Base-by-base conservation (phyloP, 83 land plant genomes). In the Isoetes engelmannii region DNA sequence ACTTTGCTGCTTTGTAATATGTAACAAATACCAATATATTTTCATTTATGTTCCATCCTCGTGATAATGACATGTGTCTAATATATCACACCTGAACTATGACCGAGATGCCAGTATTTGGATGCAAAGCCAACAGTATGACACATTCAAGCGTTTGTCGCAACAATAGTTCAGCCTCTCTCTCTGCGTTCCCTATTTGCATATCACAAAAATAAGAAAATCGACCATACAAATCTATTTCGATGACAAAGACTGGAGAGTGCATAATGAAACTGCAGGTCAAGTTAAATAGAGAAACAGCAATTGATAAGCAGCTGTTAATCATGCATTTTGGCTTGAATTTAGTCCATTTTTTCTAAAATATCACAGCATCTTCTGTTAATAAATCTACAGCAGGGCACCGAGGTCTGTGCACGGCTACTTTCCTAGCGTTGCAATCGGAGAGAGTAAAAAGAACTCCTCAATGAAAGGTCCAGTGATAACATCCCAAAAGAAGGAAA, bases 41-140 rank as follows among this genome's bases (percentile, higher is more conserved):
- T 44, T 44, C 45, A 47, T 46, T 10, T 20, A 12, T 59, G 49
- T 44, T 21, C 42, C 15, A 3, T 28, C 72, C 57, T 66, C n/a
- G 12, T 41, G 47, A 58, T 61, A 49, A 7, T 44, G 18, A 70
- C 41, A 6, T 42, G n/a, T 15, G 7, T 7, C 10, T 48, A 51
- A 12, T 12, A 51, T 15, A 12, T 20, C 62, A 8, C 28, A 87
- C 96, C 89, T 90, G 92, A 50, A 92, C 47, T 43, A 85, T 87
- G 43, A 92, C 69, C 13, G 97, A 87, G 0, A 92, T 87, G 20
- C 87, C 86, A 37, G 94, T 89, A 68, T 89, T 92, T 72, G 97
- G 97, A 78, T 92, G 80, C 44, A 87, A 21, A 56, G 82, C 81
- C 57, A 87, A 69, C 51, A 92, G 57, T 61, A 89, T 83, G 13